These are phyloP conservation scores for Phytophthora constricta DNA, from an alignment of 352 stramenopile species.

Conservation along the genomic window DNA sequence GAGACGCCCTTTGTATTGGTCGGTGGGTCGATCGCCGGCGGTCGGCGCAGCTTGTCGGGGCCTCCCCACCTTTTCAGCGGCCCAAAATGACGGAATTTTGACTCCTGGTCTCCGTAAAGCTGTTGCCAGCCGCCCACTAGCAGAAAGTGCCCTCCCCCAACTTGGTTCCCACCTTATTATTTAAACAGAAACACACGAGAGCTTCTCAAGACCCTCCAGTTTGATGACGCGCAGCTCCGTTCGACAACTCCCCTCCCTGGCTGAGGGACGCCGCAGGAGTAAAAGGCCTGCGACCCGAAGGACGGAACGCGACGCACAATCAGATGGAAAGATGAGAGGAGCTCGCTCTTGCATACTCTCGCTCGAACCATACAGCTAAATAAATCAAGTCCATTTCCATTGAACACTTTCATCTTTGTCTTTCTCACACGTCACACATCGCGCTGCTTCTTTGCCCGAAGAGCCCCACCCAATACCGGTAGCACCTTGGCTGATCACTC, in stretches of 20 bases:
- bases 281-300: constrained; percentile 37
- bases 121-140: constrained; percentile 22
- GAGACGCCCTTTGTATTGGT: constrained; percentile 33
- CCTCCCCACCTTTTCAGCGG: constrained; percentile 25
- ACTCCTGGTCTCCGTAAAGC: constrained; percentile 23
- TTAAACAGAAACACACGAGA: constrained; percentile 17
- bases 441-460: too few relatives aligned
- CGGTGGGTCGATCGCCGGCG: constrained; percentile 48
- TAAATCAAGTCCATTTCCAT: constrained; percentile 13
- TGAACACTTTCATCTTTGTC: constrained; percentile 14
- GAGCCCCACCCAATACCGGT: too few relatives aligned
- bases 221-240: constrained; percentile 8
- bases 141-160: constrained; percentile 30
- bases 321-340: too few relatives aligned
- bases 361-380: neutral
- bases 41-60: constrained; percentile 16
- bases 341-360: too few relatives aligned
- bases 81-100: constrained; percentile 54
- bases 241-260: constrained; percentile 42
- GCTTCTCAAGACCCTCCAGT: constrained; percentile 5
- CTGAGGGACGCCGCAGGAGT: constrained; percentile 33
- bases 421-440: too few relatives aligned
- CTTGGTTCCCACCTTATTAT: constrained; percentile 35
- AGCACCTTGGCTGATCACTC: too few relatives aligned
- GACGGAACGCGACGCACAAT: constrained; percentile 9